Percentiles rank a stretch among this genome's conserved stretches.
Conservation (phyloP, 495 filamentous ascomycete genomes). For the Cenococcum geophilum region DNA sequence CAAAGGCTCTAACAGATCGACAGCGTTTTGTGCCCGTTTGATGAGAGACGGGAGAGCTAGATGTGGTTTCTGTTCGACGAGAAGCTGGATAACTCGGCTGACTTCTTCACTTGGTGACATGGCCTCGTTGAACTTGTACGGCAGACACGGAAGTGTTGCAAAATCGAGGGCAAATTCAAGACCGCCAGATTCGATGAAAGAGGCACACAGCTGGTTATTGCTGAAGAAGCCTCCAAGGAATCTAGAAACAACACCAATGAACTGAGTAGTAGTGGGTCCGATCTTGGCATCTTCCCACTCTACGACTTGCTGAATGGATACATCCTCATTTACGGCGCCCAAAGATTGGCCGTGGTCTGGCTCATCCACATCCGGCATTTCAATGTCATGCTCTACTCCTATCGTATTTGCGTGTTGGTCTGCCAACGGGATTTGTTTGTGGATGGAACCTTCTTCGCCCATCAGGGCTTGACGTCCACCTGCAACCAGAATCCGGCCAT, state of each 20-base stretch:
- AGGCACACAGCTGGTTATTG: conserved; percentile 65
- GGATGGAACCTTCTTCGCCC: conserved; percentile 27
- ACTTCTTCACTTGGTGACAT: conserved; percentile 51
- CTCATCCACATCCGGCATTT: conserved; percentile 26
- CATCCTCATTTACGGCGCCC: background rate
- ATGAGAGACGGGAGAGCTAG: conserved; percentile 74
- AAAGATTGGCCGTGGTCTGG: background rate
- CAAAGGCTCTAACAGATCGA: conserved; percentile 63
- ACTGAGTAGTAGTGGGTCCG: conserved; percentile 54
- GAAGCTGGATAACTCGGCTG: conserved; percentile 64
- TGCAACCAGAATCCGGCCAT: conserved; percentile 49
- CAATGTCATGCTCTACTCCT: conserved; percentile 18
- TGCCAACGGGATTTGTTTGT: background rate
- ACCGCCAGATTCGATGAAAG: conserved; percentile 71
- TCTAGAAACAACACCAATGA: conserved; percentile 63
- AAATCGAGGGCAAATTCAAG: conserved; percentile 82
- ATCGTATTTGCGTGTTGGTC: background rate
- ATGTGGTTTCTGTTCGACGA: conserved; percentile 78
- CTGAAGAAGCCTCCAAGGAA: conserved; percentile 75
- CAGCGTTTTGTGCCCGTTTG: conserved; percentile 59
- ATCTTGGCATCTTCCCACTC: conserved; percentile 43
- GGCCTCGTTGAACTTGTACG: conserved; percentile 63
- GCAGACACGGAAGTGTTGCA: conserved; percentile 68
- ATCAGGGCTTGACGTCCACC: conserved; percentile 40
- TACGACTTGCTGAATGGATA: conserved; percentile 22